These are phyloP conservation scores for Suillus weaverae DNA, from an alignment of 768 basidiomycete genomes.

Conservation along the genomic window DNA sequence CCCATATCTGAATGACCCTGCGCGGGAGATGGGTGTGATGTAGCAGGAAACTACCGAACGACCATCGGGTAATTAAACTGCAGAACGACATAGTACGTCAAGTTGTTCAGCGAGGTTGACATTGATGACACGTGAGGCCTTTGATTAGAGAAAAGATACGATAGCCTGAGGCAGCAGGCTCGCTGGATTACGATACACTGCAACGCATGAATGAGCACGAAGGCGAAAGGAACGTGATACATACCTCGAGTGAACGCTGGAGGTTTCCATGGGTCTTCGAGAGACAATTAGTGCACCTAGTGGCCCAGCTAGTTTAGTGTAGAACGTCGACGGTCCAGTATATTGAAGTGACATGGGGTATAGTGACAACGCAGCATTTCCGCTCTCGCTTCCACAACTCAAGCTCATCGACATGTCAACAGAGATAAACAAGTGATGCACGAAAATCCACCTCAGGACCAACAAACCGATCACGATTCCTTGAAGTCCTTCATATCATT, in stretches of 20 bases:
- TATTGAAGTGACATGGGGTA: slow-evolving; percentile 14
- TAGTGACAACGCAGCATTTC: no score
- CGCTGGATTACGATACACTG: no score
- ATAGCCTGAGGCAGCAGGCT: no score
- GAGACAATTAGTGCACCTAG: background rate
- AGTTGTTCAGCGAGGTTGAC: background rate
- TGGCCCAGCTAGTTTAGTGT: slow-evolving; percentile 41
- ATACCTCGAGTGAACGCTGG: background rate
- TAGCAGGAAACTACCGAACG: background rate
- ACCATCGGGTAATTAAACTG: background rate
- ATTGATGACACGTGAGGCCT: no score
- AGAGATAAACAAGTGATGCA: background rate
- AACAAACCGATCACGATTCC: background rate
- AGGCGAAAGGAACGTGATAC: background rate
- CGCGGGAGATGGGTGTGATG: background rate
- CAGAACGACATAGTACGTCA: background rate
- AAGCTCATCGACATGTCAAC: no score
- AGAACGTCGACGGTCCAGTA: slow-evolving; percentile 24
- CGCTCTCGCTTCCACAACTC: no score
- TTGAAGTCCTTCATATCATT: background rate
- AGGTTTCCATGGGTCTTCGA: background rate
- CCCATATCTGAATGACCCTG: background rate
- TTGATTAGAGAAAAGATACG: no score
- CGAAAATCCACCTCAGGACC: background rate
- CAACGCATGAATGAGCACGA: no score